A percentile compares a stretch with the other conserved stretches of the same genome.
These are phyloP conservation scores for Candida coquimbonensis DNA, from an alignment of 805 yeast genomes.

Conservation along the genomic window DNA sequence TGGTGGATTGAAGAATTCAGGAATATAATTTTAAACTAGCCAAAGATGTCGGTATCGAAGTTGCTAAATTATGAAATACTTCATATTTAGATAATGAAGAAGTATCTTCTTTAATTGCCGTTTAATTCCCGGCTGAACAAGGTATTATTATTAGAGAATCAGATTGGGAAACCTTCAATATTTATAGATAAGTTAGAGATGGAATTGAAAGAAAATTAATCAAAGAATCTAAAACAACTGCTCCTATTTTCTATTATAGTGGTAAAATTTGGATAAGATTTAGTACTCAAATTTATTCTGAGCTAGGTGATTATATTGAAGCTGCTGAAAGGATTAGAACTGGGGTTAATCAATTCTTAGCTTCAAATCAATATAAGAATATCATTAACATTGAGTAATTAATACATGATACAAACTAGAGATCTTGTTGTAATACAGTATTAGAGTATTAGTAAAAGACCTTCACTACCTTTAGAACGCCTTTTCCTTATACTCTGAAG, in stretches of 20 bases:
- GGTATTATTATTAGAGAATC: conserved; percentile 11
- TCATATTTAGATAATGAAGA: conserved; percentile 30
- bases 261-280: conserved; percentile 40
- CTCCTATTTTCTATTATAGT: conserved; percentile 39
- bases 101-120: conserved; percentile 37
- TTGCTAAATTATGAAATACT: conserved; percentile 35
- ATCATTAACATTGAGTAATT: no score
- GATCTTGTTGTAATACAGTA: no score
- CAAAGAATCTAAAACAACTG: conserved; percentile 35
- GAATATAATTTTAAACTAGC: conserved; percentile 43
- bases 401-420: no score
- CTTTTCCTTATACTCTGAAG: no score
- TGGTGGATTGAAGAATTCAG: conserved; percentile 52
- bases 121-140: conserved; percentile 31
- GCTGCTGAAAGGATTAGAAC: conserved; percentile 36
- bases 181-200: conserved; percentile 13
- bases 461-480: no score
- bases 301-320: conserved; percentile 42
- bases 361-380: no score
- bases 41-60: conserved; percentile 31
- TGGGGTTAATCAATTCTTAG: conserved; percentile 22
- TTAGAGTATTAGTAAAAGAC: no score
- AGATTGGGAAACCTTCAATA: conserved; percentile 13
- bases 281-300: conserved; percentile 56
- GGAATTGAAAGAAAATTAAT: conserved; percentile 19